phyloP scores from a whole-genome alignment of 495 filamentous ascomycete species.

The Annulohypoxylon maeteangense region DNA sequence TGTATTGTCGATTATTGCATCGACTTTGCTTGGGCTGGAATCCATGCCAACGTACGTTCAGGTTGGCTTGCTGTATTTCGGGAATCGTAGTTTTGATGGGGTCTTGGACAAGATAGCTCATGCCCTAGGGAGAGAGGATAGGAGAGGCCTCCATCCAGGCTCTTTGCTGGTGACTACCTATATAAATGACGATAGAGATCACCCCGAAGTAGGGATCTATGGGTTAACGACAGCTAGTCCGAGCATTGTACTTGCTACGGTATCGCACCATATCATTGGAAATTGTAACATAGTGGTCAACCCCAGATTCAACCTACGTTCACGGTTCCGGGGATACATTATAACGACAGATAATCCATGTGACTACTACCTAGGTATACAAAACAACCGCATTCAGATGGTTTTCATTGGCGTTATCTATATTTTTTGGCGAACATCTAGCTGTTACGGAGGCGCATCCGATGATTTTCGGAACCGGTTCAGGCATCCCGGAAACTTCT shows the following conservation, averaged over 20 bases:
- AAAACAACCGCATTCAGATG: neutral
- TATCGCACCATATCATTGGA: constrained; percentile 11
- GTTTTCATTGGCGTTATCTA: neutral
- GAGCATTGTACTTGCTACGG: neutral
- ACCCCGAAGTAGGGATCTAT: neutral
- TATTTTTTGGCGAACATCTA: neutral
- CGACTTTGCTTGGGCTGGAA: constrained; percentile 6
- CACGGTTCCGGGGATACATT: neutral
- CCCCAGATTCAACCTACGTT: neutral
- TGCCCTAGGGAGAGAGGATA: neutral
- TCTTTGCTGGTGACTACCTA: constrained; percentile 1
- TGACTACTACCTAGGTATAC: too few species aligned
- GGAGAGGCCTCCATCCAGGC: neutral
- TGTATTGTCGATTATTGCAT: constrained; percentile 1
- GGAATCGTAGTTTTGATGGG: neutral
- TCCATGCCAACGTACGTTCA: constrained; percentile 11
- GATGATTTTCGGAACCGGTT: neutral
- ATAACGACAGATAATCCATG: neutral
- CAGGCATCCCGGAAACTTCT: constrained; percentile 1
- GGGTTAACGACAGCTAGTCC: neutral
- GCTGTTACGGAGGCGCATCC: constrained; percentile 10
- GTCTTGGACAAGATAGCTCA: neutral
- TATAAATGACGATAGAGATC: neutral
- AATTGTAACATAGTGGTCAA: neutral
- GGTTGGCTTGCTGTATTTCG: neutral